A percentile compares a stretch with the other conserved stretches of the same genome.
Conservation (phyloP, 2,329 filamentous ascomycete species). For the Diaporthe longicolla region DNA sequence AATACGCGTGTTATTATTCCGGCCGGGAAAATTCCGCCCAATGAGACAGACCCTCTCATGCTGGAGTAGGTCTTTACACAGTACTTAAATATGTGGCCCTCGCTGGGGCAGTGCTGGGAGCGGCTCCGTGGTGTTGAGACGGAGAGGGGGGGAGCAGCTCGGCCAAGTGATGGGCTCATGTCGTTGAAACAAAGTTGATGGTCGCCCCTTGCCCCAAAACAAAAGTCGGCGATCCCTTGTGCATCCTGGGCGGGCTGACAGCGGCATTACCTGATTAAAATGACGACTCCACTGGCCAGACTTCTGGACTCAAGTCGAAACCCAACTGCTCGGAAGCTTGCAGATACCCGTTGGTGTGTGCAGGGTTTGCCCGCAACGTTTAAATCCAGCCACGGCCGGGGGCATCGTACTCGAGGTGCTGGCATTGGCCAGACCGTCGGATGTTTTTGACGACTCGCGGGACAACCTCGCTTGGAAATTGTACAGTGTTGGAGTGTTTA, state of each 20-base stretch:
- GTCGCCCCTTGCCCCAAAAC: background rate
- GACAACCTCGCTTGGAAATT: constrained; percentile 27
- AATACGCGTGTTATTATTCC: constrained; percentile 8
- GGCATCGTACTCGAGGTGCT: background rate
- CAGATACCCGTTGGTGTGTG: constrained; percentile 20
- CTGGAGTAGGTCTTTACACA: background rate
- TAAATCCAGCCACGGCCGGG: background rate
- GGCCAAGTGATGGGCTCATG: constrained; percentile 11
- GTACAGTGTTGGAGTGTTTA: background rate
- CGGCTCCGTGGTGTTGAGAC: background rate
- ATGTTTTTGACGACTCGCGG: constrained; percentile 12
- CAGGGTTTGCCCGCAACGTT: constrained; percentile 18
- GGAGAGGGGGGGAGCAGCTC: background rate
- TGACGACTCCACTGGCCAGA: constrained; percentile 30
- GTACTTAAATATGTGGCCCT: constrained; percentile 4
- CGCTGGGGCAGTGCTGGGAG: constrained; percentile 1
- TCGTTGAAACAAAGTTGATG: constrained; percentile 34
- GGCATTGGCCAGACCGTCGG: background rate
- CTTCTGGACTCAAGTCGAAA: constrained; percentile 11
- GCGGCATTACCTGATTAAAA: constrained; percentile 29
- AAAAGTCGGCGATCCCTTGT: constrained; percentile 21
- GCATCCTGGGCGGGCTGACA: constrained; percentile 13
- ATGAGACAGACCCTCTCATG: background rate
- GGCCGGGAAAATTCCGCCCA: background rate
- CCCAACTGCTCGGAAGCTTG: constrained; percentile 17